These are phyloP conservation scores for Cordyceps tenuipes DNA, from an alignment of 2,329 filamentous ascomycete species.

Conservation along the genomic window DNA sequence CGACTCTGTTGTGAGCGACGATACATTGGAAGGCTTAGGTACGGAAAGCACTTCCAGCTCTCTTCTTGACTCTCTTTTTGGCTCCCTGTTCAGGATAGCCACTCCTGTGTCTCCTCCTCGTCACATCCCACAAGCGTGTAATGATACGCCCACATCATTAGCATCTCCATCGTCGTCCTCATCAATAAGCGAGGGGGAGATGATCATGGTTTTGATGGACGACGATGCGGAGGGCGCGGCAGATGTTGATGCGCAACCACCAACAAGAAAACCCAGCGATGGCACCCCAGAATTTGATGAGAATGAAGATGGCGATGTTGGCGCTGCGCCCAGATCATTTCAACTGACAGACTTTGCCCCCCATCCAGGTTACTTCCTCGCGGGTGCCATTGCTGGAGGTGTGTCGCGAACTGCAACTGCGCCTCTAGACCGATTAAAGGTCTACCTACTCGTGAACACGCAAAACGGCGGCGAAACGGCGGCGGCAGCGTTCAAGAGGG, in stretches of 20 bases:
- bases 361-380: constrained; percentile 94
- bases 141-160: constrained; percentile 4
- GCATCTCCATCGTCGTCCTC: neutral
- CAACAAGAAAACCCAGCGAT: constrained; percentile 20
- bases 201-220: constrained; percentile 15
- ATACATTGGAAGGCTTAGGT: constrained; percentile 90
- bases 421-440: constrained; percentile 91
- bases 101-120: constrained; percentile 33
- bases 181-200: constrained; percentile 12
- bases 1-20: constrained; percentile 85
- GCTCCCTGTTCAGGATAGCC: constrained; percentile 63
- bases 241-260: constrained; percentile 6
- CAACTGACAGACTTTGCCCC: constrained; percentile 62
- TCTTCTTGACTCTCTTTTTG: constrained; percentile 66
- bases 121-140: constrained; percentile 16
- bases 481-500: constrained; percentile 10
- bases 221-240: neutral
- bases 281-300: constrained; percentile 14
- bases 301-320: constrained; percentile 26
- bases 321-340: constrained; percentile 21
- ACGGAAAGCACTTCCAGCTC: constrained; percentile 51
- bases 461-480: constrained; percentile 41
- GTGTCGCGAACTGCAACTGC: constrained; percentile 93
- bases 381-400: constrained; percentile 88
- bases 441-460: constrained; percentile 92